Base-by-base conservation (phyloP, 805 yeast species). In the Wickerhamomyces alni region DNA sequence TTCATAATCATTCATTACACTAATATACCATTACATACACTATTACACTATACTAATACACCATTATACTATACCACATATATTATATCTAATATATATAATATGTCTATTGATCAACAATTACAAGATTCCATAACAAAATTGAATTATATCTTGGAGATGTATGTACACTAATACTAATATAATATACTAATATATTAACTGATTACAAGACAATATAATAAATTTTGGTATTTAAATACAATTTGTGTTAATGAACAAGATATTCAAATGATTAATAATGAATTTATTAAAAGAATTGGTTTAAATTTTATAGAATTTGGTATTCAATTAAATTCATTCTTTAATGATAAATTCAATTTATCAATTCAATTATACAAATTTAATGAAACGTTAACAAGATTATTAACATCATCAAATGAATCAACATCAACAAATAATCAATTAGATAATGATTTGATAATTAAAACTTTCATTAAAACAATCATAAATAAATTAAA, bases 351-450 rank as follows among this genome's bases (percentile, higher is more conserved):
- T 12, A 5, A 5, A 11, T 8, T 10, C 7, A 49, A 48, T 6
- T 31, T 44, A 7, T 44, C 50, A 1, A 42, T 45, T 7, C 49
- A 50, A 29, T 35, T 55, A 3, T 55, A 55, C 44, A 49, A 47
- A 28, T 46, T 55, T 35, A 53, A 55, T 24, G 58, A 54, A 41
- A 45, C 54, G 2, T 37, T 55, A 7, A 50, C 58, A 11, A 36
- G 58, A 15, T 33, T 55, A 6, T 45, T 52, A 27, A n/a, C n/a
- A n/a, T n/a, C n/a, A n/a, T n/a, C n/a, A n/a, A n/a, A n/a, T n/a
- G n/a, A n/a, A n/a, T n/a, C n/a, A n/a, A n/a, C n/a, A n/a, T n/a
- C n/a, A n/a, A n/a, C n/a, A n/a, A n/a, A n/a, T n/a, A n/a, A n/a
- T n/a, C n/a, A n/a, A n/a, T 17, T 42, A 11, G 56, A 54, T 18